phyloP scores from a whole-genome alignment of 2,329 filamentous ascomycete genomes.

The Orbilia blumenaviensis region DNA sequence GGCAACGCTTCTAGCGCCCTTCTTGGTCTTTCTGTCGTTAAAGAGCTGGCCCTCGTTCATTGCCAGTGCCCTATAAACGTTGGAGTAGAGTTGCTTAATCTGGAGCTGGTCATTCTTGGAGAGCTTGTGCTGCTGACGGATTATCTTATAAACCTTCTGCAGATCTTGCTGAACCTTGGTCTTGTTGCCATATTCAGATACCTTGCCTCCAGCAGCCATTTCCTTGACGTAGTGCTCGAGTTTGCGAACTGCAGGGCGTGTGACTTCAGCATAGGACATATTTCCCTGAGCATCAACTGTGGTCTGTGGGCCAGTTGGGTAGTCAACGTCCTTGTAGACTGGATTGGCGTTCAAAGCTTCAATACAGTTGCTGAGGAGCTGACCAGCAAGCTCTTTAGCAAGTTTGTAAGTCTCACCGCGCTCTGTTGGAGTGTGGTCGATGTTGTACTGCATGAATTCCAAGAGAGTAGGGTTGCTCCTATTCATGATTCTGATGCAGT shows the following conservation, averaged over 20 bases:
- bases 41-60: slow-evolving; percentile 99
- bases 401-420: slow-evolving; percentile 96
- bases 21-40: slow-evolving; percentile 76
- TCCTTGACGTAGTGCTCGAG: slow-evolving; percentile 98
- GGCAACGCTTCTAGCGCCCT: slow-evolving; percentile 64
- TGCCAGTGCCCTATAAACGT: slow-evolving; percentile 89
- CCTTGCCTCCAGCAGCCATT: slow-evolving; percentile 98
- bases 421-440: slow-evolving; percentile 96
- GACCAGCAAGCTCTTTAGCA: slow-evolving; percentile 91
- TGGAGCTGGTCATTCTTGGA: slow-evolving; percentile 95
- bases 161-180: slow-evolving; percentile 98
- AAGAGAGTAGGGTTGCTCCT: slow-evolving; percentile 93
- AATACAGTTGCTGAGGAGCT: slow-evolving; percentile 97
- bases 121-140: slow-evolving; percentile 97
- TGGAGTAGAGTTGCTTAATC: slow-evolving; percentile 93
- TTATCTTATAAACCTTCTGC: slow-evolving; percentile 94
- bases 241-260: slow-evolving; percentile 89
- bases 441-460: slow-evolving; percentile 99
- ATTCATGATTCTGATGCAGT: slow-evolving; percentile 99
- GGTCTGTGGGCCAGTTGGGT: slow-evolving; percentile 91
- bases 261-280: slow-evolving; percentile 87
- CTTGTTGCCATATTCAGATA: slow-evolving; percentile 97
- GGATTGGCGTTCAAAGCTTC: slow-evolving; percentile 85
- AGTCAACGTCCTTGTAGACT: slow-evolving; percentile 92
- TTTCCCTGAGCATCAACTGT: slow-evolving; percentile 92